Conservation (phyloP, 495 filamentous ascomycete species). For the Hyphodiscus hymeniophilus region DNA sequence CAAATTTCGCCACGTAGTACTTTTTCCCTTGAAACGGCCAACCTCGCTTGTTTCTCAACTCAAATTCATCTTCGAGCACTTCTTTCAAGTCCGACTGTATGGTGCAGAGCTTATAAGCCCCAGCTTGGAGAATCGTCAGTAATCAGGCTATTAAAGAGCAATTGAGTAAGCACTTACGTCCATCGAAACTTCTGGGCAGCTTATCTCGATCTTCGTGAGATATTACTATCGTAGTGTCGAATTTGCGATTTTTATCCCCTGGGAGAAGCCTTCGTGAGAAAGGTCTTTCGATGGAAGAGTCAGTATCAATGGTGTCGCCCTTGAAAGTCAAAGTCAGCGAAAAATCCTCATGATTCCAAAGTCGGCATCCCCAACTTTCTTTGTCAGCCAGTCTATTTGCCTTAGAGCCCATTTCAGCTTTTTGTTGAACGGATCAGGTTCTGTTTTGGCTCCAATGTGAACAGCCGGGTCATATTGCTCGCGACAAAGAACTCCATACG, state of each 20-base stretch:
- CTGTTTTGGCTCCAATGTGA: constrained; percentile 35
- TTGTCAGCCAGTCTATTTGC: constrained; percentile 51
- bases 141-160: too few species aligned
- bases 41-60: constrained; percentile 29
- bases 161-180: constrained; percentile 26
- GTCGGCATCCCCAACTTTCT: too few species aligned
- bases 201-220: constrained; percentile 31
- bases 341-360: too few species aligned
- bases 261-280: constrained; percentile 39
- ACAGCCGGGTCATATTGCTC: constrained; percentile 35
- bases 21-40: constrained; percentile 29
- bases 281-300: constrained; percentile 29
- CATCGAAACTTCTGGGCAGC: constrained; percentile 34
- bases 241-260: constrained; percentile 30
- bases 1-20: constrained; percentile 41
- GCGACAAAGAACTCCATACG: constrained; percentile 46
- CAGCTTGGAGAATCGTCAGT: constrained; percentile 25
- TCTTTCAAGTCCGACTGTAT: constrained; percentile 28
- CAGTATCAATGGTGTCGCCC: constrained; percentile 32
- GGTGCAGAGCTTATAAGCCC: constrained; percentile 35
- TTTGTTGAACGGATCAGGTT: constrained; percentile 34
- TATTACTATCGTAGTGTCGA: constrained; percentile 41
- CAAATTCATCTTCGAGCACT: constrained; percentile 27
- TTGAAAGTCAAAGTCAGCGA: too few species aligned
- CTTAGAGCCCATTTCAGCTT: constrained; percentile 37